Percentiles rank a stretch among this genome's conserved stretches.
These are phyloP conservation scores for Yamadazyma songkhlaensis DNA, from an alignment of 1,139 yeast genomes.

Conservation along the genomic window DNA sequence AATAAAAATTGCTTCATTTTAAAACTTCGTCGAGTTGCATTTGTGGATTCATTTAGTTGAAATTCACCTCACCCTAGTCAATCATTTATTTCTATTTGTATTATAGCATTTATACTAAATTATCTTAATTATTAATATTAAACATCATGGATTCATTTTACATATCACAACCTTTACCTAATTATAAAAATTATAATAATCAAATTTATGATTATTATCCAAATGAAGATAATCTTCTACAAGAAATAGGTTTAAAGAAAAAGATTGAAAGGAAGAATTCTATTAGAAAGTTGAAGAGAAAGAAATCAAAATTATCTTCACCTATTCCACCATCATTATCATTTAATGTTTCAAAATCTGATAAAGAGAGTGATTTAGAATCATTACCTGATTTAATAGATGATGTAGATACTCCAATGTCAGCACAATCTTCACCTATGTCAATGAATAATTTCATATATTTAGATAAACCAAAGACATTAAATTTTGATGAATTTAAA, in stretches of 20 bases:
- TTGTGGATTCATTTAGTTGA: conserved; percentile 16
- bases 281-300: conserved; percentile 3
- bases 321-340: conserved; percentile 2
- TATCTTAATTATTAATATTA: conserved; percentile 1
- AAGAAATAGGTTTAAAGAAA: conserved; percentile 9
- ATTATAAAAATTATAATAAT: conserved; percentile 18
- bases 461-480: conserved; percentile 5
- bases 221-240: conserved; percentile 5
- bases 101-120: background rate
- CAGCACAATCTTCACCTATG: conserved; percentile 21
- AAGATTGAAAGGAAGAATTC: conserved; percentile 11
- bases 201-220: conserved; percentile 23
- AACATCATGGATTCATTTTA: conserved; percentile 1
- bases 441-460: conserved; percentile 5
- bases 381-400: conserved; percentile 38
- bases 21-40: conserved; percentile 1
- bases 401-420: conserved; percentile 16
- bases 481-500: background rate
- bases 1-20: background rate
- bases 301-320: conserved; percentile 7
- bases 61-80: conserved; percentile 26
- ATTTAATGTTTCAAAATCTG: conserved; percentile 8
- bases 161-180: conserved; percentile 24
- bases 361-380: conserved; percentile 24
- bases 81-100: conserved; percentile 17